Percentiles rank a stretch among this genome's conserved stretches.
Evolutionary conservation across 2,329 filamentous ascomycete species (phyloP).

Genomic region (Arthrocladium fulminans): DNA sequence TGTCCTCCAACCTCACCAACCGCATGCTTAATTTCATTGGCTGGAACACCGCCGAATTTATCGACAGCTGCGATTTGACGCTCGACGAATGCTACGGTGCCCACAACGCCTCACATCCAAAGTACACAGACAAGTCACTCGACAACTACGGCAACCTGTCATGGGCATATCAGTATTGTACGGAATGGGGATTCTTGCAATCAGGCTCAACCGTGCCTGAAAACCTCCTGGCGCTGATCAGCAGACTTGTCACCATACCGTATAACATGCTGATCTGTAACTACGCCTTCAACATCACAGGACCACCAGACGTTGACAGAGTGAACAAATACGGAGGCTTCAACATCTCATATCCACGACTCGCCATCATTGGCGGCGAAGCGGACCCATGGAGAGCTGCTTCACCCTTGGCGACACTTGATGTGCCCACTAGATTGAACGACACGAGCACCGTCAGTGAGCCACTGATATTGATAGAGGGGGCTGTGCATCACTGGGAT

Average conservation of each 20-base stretch:
- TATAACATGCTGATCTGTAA: conserved; percentile 56
- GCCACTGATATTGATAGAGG: conserved; percentile 63
- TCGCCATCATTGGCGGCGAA: conserved; percentile 70
- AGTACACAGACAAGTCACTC: conserved; percentile 35
- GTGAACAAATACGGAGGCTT: conserved; percentile 73
- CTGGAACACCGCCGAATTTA: conserved; percentile 41
- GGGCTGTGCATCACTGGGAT: conserved; percentile 77
- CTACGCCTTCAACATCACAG: conserved; percentile 60
- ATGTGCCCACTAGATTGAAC: conserved; percentile 41
- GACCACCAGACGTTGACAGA: conserved; percentile 51
- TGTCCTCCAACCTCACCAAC: conserved; percentile 37
- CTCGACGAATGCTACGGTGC: conserved; percentile 46
- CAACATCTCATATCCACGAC: conserved; percentile 61
- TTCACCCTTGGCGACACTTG: conserved; percentile 57
- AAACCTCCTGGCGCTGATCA: conserved; percentile 59
- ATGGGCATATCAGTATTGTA: conserved; percentile 53
- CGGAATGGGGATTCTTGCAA: conserved; percentile 66
- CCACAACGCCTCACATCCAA: conserved; percentile 39
- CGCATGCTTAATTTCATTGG: conserved; percentile 50
- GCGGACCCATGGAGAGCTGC: conserved; percentile 73
- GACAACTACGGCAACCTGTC: conserved; percentile 36
- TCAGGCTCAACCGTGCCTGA: conserved; percentile 62
- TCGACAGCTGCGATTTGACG: conserved; percentile 33
- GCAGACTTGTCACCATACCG: conserved; percentile 57
- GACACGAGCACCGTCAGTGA: conserved; percentile 49